Conservation (phyloP, 352 stramenopile genomes). For the Paralagenidium karlingii region DNA sequence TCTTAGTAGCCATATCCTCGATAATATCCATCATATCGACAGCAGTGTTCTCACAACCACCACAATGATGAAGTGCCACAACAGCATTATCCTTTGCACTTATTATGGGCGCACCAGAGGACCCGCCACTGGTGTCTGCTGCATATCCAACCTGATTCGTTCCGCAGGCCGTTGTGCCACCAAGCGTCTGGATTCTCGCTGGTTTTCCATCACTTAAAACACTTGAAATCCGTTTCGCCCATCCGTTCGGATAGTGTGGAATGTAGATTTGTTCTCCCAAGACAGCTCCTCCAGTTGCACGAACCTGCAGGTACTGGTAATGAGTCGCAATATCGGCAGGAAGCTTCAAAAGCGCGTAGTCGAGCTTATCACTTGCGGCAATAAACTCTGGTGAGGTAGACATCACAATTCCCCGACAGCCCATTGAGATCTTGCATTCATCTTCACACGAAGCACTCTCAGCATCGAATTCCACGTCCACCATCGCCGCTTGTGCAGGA, state of each 20-base stretch:
- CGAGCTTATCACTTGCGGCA: constrained; percentile 5
- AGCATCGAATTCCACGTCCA: constrained; percentile 17
- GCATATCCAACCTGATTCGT: constrained; percentile 16
- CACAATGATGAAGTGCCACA: constrained; percentile 17
- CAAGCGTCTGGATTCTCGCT: constrained; percentile 2
- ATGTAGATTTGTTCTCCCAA: constrained; percentile 15
- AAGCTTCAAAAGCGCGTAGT: constrained; percentile 33
- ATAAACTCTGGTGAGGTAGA: constrained; percentile 8
- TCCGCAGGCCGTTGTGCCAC: constrained; percentile 10
- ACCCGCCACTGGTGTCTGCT: constrained; percentile 16
- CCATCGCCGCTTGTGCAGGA: constrained; percentile 14
- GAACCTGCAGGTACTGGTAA: constrained; percentile 15
- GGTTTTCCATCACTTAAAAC: constrained; percentile 15
- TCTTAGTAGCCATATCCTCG: constrained; percentile 18
- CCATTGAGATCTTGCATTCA: constrained; percentile 7
- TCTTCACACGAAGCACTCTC: constrained; percentile 7
- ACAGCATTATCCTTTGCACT: constrained; percentile 12
- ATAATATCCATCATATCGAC: constrained; percentile 12
- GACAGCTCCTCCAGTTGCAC: constrained; percentile 4
- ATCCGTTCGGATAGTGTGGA: constrained; percentile 6
- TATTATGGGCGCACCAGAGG: constrained; percentile 9
- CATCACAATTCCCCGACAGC: constrained; percentile 9
- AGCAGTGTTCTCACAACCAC: constrained; percentile 15
- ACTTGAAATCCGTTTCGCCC: constrained; percentile 9
- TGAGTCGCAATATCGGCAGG: constrained; percentile 9